A percentile compares a stretch with the other conserved stretches of the same genome.
Evolutionary conservation across 2,329 filamentous ascomycete genomes (phyloP).

Genomic region (Aschersonia sp.): DNA sequence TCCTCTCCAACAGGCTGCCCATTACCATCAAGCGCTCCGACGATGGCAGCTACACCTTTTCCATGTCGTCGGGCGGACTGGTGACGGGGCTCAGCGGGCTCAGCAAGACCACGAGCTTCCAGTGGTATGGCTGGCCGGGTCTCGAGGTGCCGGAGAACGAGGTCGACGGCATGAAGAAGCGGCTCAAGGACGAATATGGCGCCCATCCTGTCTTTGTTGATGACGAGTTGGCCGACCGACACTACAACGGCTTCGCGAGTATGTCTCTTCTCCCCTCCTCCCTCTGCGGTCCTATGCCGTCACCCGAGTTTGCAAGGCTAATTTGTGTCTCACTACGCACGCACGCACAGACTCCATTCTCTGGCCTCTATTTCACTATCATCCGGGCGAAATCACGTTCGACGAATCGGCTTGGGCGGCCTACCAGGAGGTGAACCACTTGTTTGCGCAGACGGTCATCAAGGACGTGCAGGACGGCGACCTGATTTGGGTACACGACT

Average conservation of each 20-base stretch:
- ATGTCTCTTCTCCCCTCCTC: conserved; percentile 16
- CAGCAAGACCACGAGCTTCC: conserved; percentile 84
- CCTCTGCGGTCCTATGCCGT: background rate
- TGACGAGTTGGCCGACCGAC: conserved; percentile 82
- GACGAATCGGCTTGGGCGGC: conserved; percentile 90
- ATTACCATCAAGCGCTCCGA: conserved; percentile 93
- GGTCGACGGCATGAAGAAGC: conserved; percentile 56
- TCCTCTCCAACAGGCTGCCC: conserved; percentile 88
- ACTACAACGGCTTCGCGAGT: conserved; percentile 99
- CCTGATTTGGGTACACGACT: conserved; percentile 96
- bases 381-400: conserved; percentile 95
- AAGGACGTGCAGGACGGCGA: conserved; percentile 86
- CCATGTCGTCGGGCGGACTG: conserved; percentile 92
- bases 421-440: conserved; percentile 82
- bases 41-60: conserved; percentile 83
- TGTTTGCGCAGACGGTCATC: conserved; percentile 80
- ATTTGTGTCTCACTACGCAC: background rate
- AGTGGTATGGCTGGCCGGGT: conserved; percentile 98
- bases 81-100: conserved; percentile 88
- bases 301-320: background rate
- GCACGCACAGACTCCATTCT: conserved; percentile 66
- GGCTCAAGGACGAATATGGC: conserved; percentile 74
- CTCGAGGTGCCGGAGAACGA: conserved; percentile 82
- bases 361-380: conserved; percentile 98
- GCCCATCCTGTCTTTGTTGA: conserved; percentile 88